Base-by-base conservation (phyloP, 495 filamentous ascomycete genomes). In the Trichoderma orchidacearum region DNA sequence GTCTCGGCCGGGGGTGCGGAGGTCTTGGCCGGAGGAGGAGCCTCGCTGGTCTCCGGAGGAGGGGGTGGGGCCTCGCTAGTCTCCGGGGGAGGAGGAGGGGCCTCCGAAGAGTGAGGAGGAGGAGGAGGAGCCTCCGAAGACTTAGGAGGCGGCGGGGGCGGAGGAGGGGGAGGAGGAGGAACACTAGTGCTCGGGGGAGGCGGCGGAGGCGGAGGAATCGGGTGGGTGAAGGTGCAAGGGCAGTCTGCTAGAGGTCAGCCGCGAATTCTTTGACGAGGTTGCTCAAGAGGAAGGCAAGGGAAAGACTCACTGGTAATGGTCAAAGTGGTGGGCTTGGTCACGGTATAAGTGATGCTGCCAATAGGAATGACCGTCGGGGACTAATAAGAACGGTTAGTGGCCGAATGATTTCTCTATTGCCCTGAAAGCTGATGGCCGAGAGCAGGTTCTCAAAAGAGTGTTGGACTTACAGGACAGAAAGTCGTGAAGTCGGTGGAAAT, bases 161-260 rank as follows among this genome's bases (percentile, higher is more conserved):
- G 58, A 35, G 57, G 61, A 23, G 54, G 36, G n/a, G 55, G 55
- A 9, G 45, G 48, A 31, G n/a, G 30, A 55, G 53, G 53, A 27
- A 38, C 31, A 4, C 2, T 11, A 5, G 53, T 55, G 31, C 15
- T 32, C 27, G 51, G 27, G 3, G 27, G 51, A 12, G 27, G 35
- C 3, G 18, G 30, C 13, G 41, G 54, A 18, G 61, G 57, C 5
- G 65, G 57, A 52, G 60, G 59, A 27, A 52, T 29, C 53, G 62
- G 62, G 56, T 64, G 56, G 51, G 64, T 65, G 62, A 71, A 30
- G 30, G 71, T 73, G 64, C 68, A 70, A 45, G 69, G 70, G 62
- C 68, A 71, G 63, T 72, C 66, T 69, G 53, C 27, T 23, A 30
- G 9, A 23, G 12, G 25, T 34, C 18, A n/a, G n/a, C n/a, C n/a